Conservation (phyloP, 2,329 filamentous ascomycete genomes). For the Aspergillus sclerotialis region DNA sequence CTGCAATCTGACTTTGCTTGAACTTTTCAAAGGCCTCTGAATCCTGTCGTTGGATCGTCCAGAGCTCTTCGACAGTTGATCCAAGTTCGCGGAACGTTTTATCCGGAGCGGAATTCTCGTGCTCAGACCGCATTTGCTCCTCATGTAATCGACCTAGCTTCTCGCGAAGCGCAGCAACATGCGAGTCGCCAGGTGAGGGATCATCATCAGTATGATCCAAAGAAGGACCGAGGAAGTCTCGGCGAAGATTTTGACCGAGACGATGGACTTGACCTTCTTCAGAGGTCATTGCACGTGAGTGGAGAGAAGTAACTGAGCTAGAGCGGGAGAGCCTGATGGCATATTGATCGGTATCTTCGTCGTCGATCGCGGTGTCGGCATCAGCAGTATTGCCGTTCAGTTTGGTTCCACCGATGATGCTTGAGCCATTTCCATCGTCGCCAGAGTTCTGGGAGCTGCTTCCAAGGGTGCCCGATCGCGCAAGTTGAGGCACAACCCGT, state of each 20-base stretch:
- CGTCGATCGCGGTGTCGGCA: slow-evolving; percentile 27
- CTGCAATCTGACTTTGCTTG: slow-evolving; percentile 40
- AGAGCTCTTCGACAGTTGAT: slow-evolving; percentile 39
- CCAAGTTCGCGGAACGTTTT: slow-evolving; percentile 37
- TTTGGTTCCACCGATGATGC: slow-evolving; percentile 25
- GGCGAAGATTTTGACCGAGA: slow-evolving; percentile 59
- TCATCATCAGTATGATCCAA: slow-evolving; percentile 31
- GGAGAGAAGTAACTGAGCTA: slow-evolving; percentile 61
- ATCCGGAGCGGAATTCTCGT: slow-evolving; percentile 32
- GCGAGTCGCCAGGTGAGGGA: slow-evolving; percentile 29
- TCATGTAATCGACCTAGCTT: slow-evolving; percentile 38
- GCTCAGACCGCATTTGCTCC: slow-evolving; percentile 33
- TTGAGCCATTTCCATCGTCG: slow-evolving; percentile 18
- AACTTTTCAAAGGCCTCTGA: slow-evolving; percentile 38
- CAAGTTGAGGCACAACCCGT: slow-evolving; percentile 40
- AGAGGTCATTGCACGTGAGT: slow-evolving; percentile 55
- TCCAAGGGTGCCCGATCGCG: slow-evolving; percentile 15
- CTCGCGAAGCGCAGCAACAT: slow-evolving; percentile 40
- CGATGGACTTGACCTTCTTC: slow-evolving; percentile 67
- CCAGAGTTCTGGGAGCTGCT: slow-evolving; percentile 28
- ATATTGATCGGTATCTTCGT: slow-evolving; percentile 37
- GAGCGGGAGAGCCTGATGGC: slow-evolving; percentile 49
- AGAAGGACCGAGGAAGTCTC: slow-evolving; percentile 52
- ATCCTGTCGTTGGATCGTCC: slow-evolving; percentile 35
- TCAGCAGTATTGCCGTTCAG: slow-evolving; percentile 20